phyloP scores from a whole-genome alignment of 306 rosid genomes.

The Abrus precatorius region DNA sequence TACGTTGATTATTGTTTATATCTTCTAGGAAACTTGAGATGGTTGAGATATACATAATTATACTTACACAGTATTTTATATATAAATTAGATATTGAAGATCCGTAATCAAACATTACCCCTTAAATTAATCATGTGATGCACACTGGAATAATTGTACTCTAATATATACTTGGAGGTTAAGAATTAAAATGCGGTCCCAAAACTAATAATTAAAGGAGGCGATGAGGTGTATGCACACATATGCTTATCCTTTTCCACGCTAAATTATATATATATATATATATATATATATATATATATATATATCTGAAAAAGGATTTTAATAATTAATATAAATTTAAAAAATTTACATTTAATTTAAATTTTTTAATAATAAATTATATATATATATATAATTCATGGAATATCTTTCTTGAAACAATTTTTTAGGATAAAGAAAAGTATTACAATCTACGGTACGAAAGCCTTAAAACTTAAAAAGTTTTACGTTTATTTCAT shows the following conservation, averaged over 20 bases:
- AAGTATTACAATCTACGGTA: too few species aligned
- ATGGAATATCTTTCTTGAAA: too few species aligned
- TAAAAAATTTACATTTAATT: too few species aligned
- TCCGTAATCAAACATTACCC: conserved; percentile 1
- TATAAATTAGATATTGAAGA: neutral
- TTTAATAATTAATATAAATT: too few species aligned
- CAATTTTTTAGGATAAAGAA: too few species aligned
- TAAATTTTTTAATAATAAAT: too few species aligned
- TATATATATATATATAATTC: too few species aligned
- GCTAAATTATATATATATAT: neutral
- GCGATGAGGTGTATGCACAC: neutral
- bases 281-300: too few species aligned
- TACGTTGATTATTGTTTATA: neutral
- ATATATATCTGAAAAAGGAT: too few species aligned
- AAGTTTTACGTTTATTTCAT: too few species aligned
- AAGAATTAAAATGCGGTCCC: conserved; percentile 24
- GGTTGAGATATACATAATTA: neutral
- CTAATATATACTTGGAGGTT: conserved; percentile 10
- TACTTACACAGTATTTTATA: neutral
- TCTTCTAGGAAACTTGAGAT: neutral
- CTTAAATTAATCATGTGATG: neutral
- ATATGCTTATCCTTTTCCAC: neutral
- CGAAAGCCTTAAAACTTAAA: too few species aligned
- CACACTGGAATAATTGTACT: neutral
- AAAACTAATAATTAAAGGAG: neutral